These are phyloP conservation scores for Candida railenensis DNA, from an alignment of 805 yeast species.

Conservation along the genomic window DNA sequence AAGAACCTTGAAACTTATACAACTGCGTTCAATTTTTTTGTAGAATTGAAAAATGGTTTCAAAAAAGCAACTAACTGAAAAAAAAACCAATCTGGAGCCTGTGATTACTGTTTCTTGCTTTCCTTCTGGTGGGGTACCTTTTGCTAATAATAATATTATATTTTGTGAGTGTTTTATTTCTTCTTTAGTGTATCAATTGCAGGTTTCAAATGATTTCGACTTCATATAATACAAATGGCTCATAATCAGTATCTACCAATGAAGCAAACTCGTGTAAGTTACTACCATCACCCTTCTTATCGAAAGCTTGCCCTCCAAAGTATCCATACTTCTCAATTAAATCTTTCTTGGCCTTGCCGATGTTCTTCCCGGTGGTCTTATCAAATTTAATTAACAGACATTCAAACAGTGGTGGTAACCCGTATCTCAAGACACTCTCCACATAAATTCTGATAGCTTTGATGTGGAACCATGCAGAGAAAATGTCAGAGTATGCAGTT, in stretches of 20 bases:
- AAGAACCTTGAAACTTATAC: background rate
- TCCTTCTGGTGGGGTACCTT: no score
- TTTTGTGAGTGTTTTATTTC: background rate
- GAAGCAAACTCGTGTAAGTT: constrained; percentile 85
- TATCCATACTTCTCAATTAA: constrained; percentile 78
- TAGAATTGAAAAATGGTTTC: background rate
- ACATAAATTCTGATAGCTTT: constrained; percentile 85
- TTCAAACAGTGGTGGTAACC: constrained; percentile 90
- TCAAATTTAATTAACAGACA: constrained; percentile 47
- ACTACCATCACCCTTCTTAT: constrained; percentile 52
- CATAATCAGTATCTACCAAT: constrained; percentile 90
- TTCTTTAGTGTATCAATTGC: background rate
- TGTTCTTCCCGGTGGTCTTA: constrained; percentile 28
- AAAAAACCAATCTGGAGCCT: background rate
- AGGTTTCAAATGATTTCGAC: constrained; percentile 28
- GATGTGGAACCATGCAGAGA: constrained; percentile 86
- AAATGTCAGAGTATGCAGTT: constrained; percentile 86
- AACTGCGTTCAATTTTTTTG: background rate
- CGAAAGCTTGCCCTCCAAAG: constrained; percentile 87
- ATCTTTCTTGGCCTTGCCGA: constrained; percentile 63
- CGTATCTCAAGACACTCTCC: constrained; percentile 92
- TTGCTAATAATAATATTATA: background rate
- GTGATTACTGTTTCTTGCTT: no score
- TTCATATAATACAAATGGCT: constrained; percentile 88
- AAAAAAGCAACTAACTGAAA: background rate